Evolutionary conservation across 1,284 basidiomycete genomes (phyloP), one percentile per base, ranked within the genome.

Genomic region (Papiliotrema terrestris): DNA sequence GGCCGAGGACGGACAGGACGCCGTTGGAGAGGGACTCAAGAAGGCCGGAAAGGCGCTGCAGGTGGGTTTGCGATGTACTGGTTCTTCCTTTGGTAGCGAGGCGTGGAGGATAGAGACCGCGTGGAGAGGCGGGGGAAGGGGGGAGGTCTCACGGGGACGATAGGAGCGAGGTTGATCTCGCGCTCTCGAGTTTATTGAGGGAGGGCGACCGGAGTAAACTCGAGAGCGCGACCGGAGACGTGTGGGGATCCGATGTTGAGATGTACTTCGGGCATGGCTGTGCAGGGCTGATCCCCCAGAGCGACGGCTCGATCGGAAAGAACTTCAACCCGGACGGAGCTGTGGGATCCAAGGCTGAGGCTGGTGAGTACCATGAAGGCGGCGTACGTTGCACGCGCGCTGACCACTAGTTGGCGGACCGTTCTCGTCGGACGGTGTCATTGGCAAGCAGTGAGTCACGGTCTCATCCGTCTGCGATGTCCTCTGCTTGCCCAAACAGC

Each of bases 311-410:
- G n/a, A 52, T 68, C 38, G 66, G 66, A 17, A 56, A 51, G 25
- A 48, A 68, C 45, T 68, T 68, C 59, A 49, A 68, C 20, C 52
- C 58, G 14, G 64, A 64, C 41, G 66, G 66, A 8, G 39, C 51
- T 9, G 54, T 68, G 49, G 66, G 62, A 35, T 22, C 46, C 9
- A 59, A 46, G 41, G 61, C 51, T 39, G 51, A 67, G 49, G 58
- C 56, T 19, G 64, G 62, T 64, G 42, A 49, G 62, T 55, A 1
- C 1, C 9, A 15, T 22, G 45, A 23, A 25, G n/a, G 3, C 23
- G 20, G 15, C 6, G 5, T 13, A 8, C 26, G n/a, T 35, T 25
- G 45, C 9, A 38, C n/a, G 22, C 13, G 37, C n/a, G n/a, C 38
- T 52, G 45, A 54, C 44, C 23, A 23, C 15, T 42, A 60, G 62